Percentiles rank a stretch among this genome's conserved stretches.
Conservation (phyloP, 2,329 filamentous ascomycete species). For the Conoideocrella luteorostrata region DNA sequence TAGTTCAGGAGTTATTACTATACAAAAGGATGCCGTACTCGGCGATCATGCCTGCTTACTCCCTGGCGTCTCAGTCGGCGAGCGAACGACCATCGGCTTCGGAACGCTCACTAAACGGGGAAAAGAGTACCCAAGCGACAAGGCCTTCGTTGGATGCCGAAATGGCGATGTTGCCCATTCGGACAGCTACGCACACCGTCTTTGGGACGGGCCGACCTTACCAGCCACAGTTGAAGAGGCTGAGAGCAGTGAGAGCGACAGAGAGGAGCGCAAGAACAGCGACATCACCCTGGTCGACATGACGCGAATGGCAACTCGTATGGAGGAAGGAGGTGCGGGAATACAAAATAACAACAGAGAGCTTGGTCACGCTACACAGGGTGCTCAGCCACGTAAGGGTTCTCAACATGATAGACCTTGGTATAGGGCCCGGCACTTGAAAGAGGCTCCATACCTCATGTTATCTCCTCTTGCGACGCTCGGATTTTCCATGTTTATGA, state of each 20-base stretch:
- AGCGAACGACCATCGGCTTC: slow-evolving; percentile 44
- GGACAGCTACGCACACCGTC: slow-evolving; percentile 25
- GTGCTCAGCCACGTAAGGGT: not conserved
- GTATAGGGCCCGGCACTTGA: slow-evolving; percentile 31
- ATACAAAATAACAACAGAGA: not conserved
- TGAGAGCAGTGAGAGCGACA: slow-evolving; percentile 11
- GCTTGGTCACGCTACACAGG: slow-evolving; percentile 5
- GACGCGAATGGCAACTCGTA: not conserved
- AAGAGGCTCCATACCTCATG: slow-evolving; percentile 41
- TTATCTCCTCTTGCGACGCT: slow-evolving; percentile 40
- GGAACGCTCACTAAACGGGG: slow-evolving; percentile 43
- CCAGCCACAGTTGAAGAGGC: slow-evolving; percentile 5
- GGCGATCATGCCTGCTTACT: slow-evolving; percentile 47
- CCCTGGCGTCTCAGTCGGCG: slow-evolving; percentile 43
- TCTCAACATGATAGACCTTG: slow-evolving; percentile 50
- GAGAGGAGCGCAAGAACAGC: slow-evolving; percentile 18
- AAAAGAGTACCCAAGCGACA: slow-evolving; percentile 35
- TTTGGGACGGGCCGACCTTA: slow-evolving; percentile 16
- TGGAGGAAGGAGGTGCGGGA: slow-evolving; percentile 6
- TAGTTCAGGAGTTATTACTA: slow-evolving; percentile 39
- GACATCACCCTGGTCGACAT: slow-evolving; percentile 18
- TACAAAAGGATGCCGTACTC: slow-evolving; percentile 46
- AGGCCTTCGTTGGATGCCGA: slow-evolving; percentile 47
- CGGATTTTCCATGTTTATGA: slow-evolving; percentile 40
- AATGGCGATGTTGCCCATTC: slow-evolving; percentile 34